Conservation (phyloP, 2,329 filamentous ascomycete genomes). For the Aschersonia sp. region DNA sequence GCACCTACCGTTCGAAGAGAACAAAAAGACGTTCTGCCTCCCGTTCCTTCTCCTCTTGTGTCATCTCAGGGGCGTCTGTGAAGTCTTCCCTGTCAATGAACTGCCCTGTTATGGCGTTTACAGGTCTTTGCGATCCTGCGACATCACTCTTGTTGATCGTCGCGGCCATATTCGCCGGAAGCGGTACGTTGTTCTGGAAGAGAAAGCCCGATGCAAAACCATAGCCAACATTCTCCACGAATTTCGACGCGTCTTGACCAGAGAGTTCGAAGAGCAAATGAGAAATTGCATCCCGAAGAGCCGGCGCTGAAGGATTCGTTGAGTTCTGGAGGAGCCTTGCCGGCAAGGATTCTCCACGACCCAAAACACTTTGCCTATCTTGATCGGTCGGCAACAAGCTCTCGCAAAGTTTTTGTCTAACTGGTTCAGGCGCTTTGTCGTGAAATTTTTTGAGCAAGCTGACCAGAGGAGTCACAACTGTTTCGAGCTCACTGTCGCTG, state of each 20-base stretch:
- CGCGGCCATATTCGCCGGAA: conserved; percentile 53
- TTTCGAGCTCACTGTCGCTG: conserved; percentile 56
- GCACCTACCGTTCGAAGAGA: conserved; percentile 63
- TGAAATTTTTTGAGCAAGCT: conserved; percentile 60
- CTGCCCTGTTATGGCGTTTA: conserved; percentile 86
- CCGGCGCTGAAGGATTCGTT: conserved; percentile 56
- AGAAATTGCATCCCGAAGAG: conserved; percentile 60
- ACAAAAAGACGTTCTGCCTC: conserved; percentile 87
- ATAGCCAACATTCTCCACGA: conserved; percentile 87
- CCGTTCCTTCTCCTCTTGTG: conserved; percentile 76
- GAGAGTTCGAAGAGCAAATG: conserved; percentile 79
- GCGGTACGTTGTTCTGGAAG: conserved; percentile 65
- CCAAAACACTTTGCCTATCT: conserved; percentile 66
- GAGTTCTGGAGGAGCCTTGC: conserved; percentile 66
- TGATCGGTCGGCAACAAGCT: conserved; percentile 61
- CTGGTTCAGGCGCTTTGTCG: conserved; percentile 47
- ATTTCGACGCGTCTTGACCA: conserved; percentile 60
- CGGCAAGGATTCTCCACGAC: conserved; percentile 58
- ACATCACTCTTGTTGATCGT: conserved; percentile 15
- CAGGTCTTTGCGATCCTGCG: conserved; percentile 19
- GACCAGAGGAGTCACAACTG: conserved; percentile 56
- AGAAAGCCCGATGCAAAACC: conserved; percentile 87
- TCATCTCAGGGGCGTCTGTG: conserved; percentile 58
- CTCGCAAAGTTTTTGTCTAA: conserved; percentile 46
- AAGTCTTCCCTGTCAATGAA: conserved; percentile 53